Percentiles rank a stretch among this genome's conserved stretches.
These are phyloP conservation scores for Lanmaoa pseudosensibilis DNA, from an alignment of 768 basidiomycete species.

Conservation along the genomic window DNA sequence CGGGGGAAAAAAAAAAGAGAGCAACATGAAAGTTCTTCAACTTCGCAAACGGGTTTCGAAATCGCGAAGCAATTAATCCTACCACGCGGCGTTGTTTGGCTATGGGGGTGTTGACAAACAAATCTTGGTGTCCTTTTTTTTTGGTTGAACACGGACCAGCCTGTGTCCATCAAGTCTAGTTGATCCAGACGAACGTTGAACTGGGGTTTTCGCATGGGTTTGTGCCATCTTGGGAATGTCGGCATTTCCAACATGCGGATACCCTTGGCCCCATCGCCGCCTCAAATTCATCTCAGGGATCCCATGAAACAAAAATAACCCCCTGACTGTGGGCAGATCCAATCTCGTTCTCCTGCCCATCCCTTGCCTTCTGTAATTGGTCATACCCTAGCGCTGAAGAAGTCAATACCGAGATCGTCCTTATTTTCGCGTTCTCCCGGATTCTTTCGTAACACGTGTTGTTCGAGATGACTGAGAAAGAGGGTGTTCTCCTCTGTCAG, in stretches of 20 bases:
- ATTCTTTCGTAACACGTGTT: conserved; percentile 25
- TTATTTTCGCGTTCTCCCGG: conserved; percentile 3
- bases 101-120: conserved; percentile 15
- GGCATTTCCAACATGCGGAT: not conserved
- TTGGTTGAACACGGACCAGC: not conserved
- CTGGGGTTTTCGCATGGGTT: not conserved
- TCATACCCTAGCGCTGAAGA: conserved; percentile 10
- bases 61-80: conserved; percentile 8
- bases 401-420: conserved; percentile 14
- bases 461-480: conserved; percentile 12
- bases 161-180: not conserved
- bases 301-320: conserved; percentile 4
- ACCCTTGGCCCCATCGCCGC: conserved; percentile 21
- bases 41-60: conserved; percentile 8
- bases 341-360: conserved; percentile 21
- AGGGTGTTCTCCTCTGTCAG: conserved; percentile 14
- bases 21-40: conserved; percentile 11
- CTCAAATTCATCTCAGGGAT: not conserved
- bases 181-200: not conserved
- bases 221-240: not conserved
- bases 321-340: conserved; percentile 16
- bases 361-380: conserved; percentile 19
- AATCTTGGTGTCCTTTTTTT: not conserved
- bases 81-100: conserved; percentile 19
- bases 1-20: not conserved